Conservation (phyloP, 495 filamentous ascomycete species). For the Penicillium robsamsonii region DNA sequence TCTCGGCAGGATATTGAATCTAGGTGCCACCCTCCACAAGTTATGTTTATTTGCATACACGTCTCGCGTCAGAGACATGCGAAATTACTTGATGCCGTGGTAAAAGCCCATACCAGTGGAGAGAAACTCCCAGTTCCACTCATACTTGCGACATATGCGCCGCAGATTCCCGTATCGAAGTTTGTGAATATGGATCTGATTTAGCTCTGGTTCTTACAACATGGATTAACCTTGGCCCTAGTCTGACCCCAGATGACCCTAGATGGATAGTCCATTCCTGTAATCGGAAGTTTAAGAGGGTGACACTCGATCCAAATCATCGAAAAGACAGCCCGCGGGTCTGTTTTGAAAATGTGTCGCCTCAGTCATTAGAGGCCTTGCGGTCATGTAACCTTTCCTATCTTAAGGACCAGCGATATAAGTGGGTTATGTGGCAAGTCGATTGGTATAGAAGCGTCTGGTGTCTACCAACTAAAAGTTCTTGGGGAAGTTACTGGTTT, state of each 20-base stretch:
- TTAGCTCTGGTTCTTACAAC: slow-evolving; percentile 6
- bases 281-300: not conserved
- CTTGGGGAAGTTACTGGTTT: not conserved
- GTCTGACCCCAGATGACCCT: slow-evolving; percentile 2
- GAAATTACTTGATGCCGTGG: not conserved
- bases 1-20: not conserved
- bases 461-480: not conserved
- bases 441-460: not conserved
- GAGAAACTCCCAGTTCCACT: not conserved
- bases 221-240: slow-evolving; percentile 8
- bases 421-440: not conserved
- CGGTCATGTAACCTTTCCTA: slow-evolving; percentile 7
- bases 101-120: not conserved
- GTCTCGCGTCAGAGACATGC: not conserved
- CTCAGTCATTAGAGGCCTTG: slow-evolving; percentile 2
- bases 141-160: not conserved
- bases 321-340: slow-evolving; percentile 1
- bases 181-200: not conserved
- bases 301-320: not conserved
- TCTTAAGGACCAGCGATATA: slow-evolving; percentile 4
- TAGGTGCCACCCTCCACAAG: not conserved
- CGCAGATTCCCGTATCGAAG: not conserved
- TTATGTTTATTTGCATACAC: slow-evolving; percentile 4
- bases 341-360: slow-evolving; percentile 7
- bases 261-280: not conserved